These are phyloP conservation scores for Dictyostelium citrinum DNA, from an alignment of 78 protist species.

Conservation along the genomic window DNA sequence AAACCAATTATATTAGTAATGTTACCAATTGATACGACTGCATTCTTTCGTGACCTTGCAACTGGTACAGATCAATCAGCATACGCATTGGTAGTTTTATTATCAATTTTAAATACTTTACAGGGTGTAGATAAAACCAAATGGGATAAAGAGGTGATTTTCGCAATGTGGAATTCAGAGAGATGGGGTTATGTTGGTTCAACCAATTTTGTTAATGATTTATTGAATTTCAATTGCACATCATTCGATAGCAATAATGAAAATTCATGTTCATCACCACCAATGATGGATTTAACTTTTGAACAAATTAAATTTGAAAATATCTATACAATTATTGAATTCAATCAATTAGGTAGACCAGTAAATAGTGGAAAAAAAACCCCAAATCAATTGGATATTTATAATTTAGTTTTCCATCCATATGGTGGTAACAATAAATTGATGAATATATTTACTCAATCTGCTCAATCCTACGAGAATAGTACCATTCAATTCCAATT, in stretches of 20 bases:
- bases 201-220: conserved; percentile 36
- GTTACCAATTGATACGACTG: conserved; percentile 63
- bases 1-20: conserved; percentile 25
- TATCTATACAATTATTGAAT: conserved; percentile 31
- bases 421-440: neutral
- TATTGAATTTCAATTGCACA: conserved; percentile 25
- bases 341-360: conserved; percentile 66
- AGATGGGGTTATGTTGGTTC: conserved; percentile 74
- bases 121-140: neutral
- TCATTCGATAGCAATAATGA: neutral
- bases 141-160: conserved; percentile 15
- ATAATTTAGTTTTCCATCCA: neutral
- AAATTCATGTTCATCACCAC: conserved; percentile 9
- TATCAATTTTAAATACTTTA: neutral
- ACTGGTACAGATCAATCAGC: conserved; percentile 42
- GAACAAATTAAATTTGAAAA: conserved; percentile 9
- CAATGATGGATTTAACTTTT: neutral
- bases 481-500: neutral
- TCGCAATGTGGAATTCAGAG: conserved; percentile 58
- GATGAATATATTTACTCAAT: neutral
- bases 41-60: conserved; percentile 69
- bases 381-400: neutral
- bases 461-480: neutral
- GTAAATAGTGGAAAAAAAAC: neutral
- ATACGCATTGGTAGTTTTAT: neutral